Evolutionary conservation across 306 rosid species (phyloP).

Genomic region (Vachellia pachyceras): DNA sequence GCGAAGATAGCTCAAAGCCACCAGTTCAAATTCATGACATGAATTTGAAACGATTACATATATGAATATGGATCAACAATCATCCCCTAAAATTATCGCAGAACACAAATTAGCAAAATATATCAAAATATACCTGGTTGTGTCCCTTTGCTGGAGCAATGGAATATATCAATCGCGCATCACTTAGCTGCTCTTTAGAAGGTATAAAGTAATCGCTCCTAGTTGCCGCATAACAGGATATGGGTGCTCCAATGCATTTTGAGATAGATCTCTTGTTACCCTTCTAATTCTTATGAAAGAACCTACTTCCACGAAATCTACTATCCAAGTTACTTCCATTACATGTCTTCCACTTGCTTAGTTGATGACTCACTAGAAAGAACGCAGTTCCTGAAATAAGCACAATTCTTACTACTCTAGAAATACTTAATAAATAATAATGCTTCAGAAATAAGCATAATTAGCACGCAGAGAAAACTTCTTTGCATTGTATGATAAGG

Average conservation of each 20-base stretch:
- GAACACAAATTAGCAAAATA: not conserved
- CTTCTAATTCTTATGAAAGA: constrained; percentile 38
- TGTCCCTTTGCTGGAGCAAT: constrained; percentile 98
- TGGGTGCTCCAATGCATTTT: constrained; percentile 35
- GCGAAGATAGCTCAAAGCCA: not conserved
- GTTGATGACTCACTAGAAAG: constrained; percentile 38
- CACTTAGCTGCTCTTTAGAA: constrained; percentile 43
- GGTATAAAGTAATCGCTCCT: constrained; percentile 37
- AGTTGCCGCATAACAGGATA: constrained; percentile 43
- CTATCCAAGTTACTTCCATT: constrained; percentile 14
- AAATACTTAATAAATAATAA: no score
- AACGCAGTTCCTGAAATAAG: constrained; percentile 51
- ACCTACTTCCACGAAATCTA: constrained; percentile 21
- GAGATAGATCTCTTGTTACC: constrained; percentile 29
- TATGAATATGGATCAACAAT: not conserved
- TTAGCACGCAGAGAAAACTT: not conserved
- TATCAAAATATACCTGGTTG: constrained; percentile 64
- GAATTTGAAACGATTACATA: not conserved
- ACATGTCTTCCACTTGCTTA: constrained; percentile 39
- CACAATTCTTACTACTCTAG: not conserved
- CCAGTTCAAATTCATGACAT: not conserved
- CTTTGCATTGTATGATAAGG: not conserved
- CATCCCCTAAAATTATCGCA: not conserved
- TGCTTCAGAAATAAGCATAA: not conserved
- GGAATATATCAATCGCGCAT: constrained; percentile 71